Base-by-base conservation (phyloP, 2,329 filamentous ascomycete genomes). In the Metarhizium brunneum region DNA sequence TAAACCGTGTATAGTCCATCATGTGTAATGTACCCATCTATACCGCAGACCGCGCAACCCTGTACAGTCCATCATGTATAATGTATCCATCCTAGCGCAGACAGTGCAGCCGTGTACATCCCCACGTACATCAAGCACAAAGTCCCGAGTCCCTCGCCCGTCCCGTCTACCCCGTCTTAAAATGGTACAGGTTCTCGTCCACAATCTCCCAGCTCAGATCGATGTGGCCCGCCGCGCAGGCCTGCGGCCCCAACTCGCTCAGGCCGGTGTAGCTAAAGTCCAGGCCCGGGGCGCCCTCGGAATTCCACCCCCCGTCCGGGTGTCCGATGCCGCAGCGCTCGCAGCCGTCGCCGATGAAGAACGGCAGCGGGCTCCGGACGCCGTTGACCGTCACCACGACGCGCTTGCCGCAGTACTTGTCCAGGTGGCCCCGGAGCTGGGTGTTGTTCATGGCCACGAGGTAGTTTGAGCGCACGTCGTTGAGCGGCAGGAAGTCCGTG, bases 391-490 rank as follows among this genome's bases (percentile, higher is more conserved):
- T 59, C 38, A 61, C 58, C 16, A 58, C 48, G 20, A 61, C 58
- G 7, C 54, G 32, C 48, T 59, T 60, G 50, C 59, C 59, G 36
- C 59, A 60, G 50, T 60, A 60, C 43, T 54, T 47, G 43, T 58
- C 57, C 13, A 56, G 40, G n/a, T 57, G 40, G 14, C 36, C 54
- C 11, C 54, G 47, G 18, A 60, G 54, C 5, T 45, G 52, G 13
- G 57, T 54, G 50, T 59, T 58, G 56, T 54, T 59, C 59, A 60
- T 60, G 30, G 59, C 59, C 51, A 60, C 57, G 10, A 60, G n/a
- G 43, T 60, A 48, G 56, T 58, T 58, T 51, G 49, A 53, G 47
- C 58, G 47, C 16, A 60, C 53, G 8, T 8, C 2, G 35, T 7
- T 36, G 8, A 36, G 35, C 8, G 35, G 13, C 35, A 36, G 35